Percentiles rank a stretch among this genome's conserved stretches.
These are phyloP conservation scores for Ophiostoma pallidulum DNA, from an alignment of 2,329 filamentous ascomycete genomes.

Conservation along the genomic window DNA sequence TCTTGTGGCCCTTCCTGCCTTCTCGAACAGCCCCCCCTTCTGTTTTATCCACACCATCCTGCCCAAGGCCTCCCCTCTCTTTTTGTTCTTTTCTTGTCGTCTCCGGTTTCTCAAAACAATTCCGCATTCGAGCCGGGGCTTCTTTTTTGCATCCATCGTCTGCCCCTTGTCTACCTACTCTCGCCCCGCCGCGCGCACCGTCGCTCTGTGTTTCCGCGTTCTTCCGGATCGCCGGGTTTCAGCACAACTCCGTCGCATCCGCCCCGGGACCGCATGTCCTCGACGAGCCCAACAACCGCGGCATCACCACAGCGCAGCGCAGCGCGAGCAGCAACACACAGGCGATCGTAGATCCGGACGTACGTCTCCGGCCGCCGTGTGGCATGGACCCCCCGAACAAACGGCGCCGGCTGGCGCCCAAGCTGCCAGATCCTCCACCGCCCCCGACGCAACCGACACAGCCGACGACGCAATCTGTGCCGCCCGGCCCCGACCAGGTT, in stretches of 20 bases:
- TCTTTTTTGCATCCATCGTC: background rate
- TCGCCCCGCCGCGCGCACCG: background rate
- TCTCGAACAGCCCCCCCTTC: background rate
- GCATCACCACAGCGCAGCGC: background rate
- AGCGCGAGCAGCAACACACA: background rate
- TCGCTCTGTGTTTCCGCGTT: conserved; percentile 15
- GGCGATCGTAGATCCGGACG: background rate
- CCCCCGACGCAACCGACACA: conserved; percentile 6
- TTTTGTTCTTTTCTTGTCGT: too few species aligned
- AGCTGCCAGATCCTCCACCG: conserved; percentile 19
- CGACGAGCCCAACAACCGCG: conserved; percentile 1
- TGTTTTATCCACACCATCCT: background rate
- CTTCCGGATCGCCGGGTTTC: conserved; percentile 7
- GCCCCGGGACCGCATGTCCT: conserved; percentile 9
- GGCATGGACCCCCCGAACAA: conserved; percentile 23
- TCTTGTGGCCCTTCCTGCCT: background rate
- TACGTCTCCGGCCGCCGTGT: background rate
- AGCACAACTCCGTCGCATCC: conserved; percentile 2
- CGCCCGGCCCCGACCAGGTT: conserved; percentile 17
- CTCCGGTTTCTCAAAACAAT: background rate
- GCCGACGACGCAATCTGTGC: conserved; percentile 14
- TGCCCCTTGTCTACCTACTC: background rate
- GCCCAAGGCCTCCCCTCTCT: background rate
- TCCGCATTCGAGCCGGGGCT: too few species aligned
- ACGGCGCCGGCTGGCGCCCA: conserved; percentile 22